phyloP scores from a whole-genome alignment of 257 asterid genomes.

The Solanum gandarillasii region DNA sequence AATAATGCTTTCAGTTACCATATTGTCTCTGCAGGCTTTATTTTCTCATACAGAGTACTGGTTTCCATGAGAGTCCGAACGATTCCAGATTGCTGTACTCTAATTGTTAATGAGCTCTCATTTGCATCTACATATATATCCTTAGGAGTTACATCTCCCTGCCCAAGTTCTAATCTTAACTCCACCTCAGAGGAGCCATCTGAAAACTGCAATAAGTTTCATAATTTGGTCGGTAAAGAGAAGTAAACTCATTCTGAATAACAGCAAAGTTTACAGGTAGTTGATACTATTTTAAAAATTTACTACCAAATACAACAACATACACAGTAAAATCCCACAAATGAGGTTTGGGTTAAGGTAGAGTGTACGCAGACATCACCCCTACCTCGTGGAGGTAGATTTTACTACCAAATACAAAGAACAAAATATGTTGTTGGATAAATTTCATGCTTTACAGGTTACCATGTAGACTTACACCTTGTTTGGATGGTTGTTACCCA shows the following conservation, averaged over 20 bases:
- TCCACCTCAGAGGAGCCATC: constrained; percentile 79
- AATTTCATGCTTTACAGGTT: background rate
- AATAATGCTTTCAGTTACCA: constrained; percentile 32
- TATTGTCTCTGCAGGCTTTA: constrained; percentile 86
- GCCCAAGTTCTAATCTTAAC: constrained; percentile 71
- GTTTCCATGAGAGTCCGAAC: constrained; percentile 63
- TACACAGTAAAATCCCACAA: background rate
- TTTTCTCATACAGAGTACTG: constrained; percentile 52
- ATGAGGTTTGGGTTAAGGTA: background rate
- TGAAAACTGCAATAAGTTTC: constrained; percentile 40
- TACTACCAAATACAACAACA: background rate
- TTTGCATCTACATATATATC: constrained; percentile 63
- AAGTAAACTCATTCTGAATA: background rate
- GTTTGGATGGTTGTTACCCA: background rate
- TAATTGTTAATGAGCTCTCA: constrained; percentile 59
- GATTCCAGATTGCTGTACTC: constrained; percentile 41
- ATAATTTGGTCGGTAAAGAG: background rate
- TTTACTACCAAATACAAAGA: background rate
- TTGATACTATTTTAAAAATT: too few relatives aligned
- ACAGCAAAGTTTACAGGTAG: background rate
- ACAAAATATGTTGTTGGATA: background rate
- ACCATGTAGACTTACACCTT: background rate
- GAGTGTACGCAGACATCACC: background rate
- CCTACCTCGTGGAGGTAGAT: background rate
- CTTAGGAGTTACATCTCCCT: constrained; percentile 33